Evolutionary conservation across 2,329 filamentous ascomycete species (phyloP).

Genomic region (Calonectria leucothoes): DNA sequence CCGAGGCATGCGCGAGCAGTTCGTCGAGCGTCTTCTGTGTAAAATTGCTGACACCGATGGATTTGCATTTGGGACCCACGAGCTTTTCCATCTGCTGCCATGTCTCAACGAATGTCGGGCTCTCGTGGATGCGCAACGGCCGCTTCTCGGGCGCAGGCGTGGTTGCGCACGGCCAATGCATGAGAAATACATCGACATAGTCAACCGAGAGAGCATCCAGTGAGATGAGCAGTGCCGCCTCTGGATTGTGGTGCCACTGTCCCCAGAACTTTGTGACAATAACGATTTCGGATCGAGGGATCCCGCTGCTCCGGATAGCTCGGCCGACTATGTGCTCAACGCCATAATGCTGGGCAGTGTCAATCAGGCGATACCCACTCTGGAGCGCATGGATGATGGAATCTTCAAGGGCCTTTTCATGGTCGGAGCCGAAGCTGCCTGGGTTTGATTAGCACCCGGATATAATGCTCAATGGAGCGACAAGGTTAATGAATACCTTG

Average conservation of each 20-base stretch:
- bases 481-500: neutral
- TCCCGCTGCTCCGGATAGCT: constrained; percentile 45
- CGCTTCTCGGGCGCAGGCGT: constrained; percentile 35
- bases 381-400: constrained; percentile 44
- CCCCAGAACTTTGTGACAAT: constrained; percentile 48
- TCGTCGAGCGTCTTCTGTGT: constrained; percentile 11
- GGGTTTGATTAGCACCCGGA: neutral
- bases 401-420: constrained; percentile 7
- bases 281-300: constrained; percentile 48
- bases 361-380: constrained; percentile 46
- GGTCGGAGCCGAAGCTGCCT: constrained; percentile 10
- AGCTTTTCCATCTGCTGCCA: constrained; percentile 20
- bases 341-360: constrained; percentile 43
- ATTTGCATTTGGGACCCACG: constrained; percentile 9
- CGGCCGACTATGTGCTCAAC: constrained; percentile 45
- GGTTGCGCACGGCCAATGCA: constrained; percentile 45
- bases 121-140: constrained; percentile 34
- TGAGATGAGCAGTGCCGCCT: constrained; percentile 41
- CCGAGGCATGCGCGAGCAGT: neutral
- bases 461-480: neutral
- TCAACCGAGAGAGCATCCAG: constrained; percentile 43
- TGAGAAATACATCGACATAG: constrained; percentile 47
- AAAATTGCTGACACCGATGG: constrained; percentile 20
- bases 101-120: constrained; percentile 40
- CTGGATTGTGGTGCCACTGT: constrained; percentile 44